Evolutionary conservation across 495 filamentous ascomycete species (phyloP), one percentile per base, ranked within the genome.

Genomic region (Penicillium angulare): DNA sequence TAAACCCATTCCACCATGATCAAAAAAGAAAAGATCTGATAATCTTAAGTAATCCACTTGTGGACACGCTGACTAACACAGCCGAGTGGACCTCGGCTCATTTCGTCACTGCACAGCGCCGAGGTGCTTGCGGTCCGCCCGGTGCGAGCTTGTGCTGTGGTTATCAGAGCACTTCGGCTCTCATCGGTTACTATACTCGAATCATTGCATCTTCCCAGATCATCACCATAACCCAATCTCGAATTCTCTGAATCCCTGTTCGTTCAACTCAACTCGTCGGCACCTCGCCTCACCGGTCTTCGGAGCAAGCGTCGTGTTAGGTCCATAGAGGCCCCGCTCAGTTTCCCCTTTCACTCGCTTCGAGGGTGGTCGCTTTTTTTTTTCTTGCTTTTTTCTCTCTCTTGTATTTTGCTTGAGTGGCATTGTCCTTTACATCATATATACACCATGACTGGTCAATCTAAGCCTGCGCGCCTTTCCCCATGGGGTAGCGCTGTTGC

Each of bases 401-500:
- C n/a, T n/a, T n/a, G n/a, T n/a, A n/a, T n/a, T n/a, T 16, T 38
- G 17, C 22, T 36, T 48, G 12, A 15, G 38, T 22, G 29, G 12
- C 5, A 29, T 47, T 50, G 9, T 12, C 8, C 24, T 29, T 40
- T 21, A 17, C 10, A 24, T 41, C 36, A 15, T 32, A 42, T 41
- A 47, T 23, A 49, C 36, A 66, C 29, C 47, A 97, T 97, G 92
- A 75, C 85, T 39, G 85, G 72, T 38, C 88, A 89, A 71, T 92
- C 91, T 31, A 95, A 93, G 68, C 83, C 85, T 47, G 80, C 72
- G 22, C 65, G 78, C 33, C 81, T 99, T 50, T 90, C 93, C 20
- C 90, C 95, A 45, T 97, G 95, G 95, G 92, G 91, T 24, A 85
- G 82, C 61, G 93, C 93, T 35, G 82, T 96, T 50, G 92, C 95